phyloP scores from a whole-genome alignment of 352 stramenopile species.

The Blastocystis sp. region DNA sequence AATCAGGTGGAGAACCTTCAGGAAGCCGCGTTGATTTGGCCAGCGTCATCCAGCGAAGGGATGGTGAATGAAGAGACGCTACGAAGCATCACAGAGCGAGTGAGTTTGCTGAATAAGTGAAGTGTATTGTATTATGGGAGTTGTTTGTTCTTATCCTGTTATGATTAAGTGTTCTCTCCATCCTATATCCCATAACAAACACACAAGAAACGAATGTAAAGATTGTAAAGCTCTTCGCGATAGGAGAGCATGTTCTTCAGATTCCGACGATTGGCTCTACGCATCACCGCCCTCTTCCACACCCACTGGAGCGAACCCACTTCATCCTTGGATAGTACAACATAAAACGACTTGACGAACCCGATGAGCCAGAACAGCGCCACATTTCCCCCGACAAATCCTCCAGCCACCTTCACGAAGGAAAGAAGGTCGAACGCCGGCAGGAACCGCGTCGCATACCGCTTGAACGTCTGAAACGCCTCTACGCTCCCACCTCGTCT shows the following conservation, averaged over 20 bases:
- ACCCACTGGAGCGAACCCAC: slow-evolving; percentile 8
- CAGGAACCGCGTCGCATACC: background rate
- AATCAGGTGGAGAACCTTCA: background rate
- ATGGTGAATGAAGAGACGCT: slow-evolving; percentile 1
- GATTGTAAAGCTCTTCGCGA: slow-evolving; percentile 45
- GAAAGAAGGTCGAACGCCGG: background rate
- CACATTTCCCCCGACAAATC: background rate
- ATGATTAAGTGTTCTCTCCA: too few relatives aligned
- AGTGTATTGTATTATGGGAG: background rate
- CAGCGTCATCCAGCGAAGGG: slow-evolving; percentile 19
- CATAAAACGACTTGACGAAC: background rate
- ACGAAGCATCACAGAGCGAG: background rate
- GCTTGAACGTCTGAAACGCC: background rate
- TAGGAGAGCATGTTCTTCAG: slow-evolving; percentile 40
- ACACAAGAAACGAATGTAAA: slow-evolving; percentile 25
- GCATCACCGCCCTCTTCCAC: background rate
- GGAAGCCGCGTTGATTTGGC: background rate
- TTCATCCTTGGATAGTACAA: slow-evolving; percentile 5
- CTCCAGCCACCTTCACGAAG: background rate
- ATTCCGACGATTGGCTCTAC: slow-evolving; percentile 18
- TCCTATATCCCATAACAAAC: background rate
- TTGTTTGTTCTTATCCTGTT: too few relatives aligned
- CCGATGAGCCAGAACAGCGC: background rate
- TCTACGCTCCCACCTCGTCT: background rate
- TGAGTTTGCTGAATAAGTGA: background rate